These are phyloP conservation scores for Uromyces viciae-fabae DNA, from an alignment of 1,284 basidiomycete species.

Conservation along the genomic window DNA sequence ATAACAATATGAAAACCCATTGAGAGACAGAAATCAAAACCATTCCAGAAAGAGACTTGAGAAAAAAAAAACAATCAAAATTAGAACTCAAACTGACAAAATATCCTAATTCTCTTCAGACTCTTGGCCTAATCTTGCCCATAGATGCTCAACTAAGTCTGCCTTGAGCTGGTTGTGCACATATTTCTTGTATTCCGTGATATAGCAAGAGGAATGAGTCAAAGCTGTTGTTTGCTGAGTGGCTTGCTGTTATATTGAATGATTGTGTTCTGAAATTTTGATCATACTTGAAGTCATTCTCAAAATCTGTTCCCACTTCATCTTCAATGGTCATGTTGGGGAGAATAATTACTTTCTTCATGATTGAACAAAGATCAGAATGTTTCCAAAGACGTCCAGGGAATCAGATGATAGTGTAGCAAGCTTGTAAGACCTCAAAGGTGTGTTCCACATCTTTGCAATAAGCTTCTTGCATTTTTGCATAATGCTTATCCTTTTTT, in stretches of 20 bases:
- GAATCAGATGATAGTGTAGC: not conserved
- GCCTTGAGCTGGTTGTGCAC: not conserved
- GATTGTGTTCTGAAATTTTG: not conserved
- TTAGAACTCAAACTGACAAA: too few species aligned
- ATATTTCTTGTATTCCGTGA: not conserved
- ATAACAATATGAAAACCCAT: too few species aligned
- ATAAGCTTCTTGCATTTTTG: not conserved
- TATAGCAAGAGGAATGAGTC: not conserved
- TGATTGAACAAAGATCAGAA: not conserved
- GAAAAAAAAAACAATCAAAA: too few species aligned
- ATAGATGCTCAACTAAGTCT: not conserved
- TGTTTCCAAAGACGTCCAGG: not conserved
- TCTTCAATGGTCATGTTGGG: constrained; percentile 23
- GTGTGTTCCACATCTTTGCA: constrained; percentile 12
- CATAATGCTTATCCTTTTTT: not conserved
- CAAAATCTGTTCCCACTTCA: not conserved
- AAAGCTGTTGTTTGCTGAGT: not conserved
- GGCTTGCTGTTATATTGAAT: not conserved
- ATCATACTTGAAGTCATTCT: not conserved
- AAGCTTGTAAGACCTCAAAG: constrained; percentile 7
- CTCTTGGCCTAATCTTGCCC: not conserved
- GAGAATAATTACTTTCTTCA: constrained; percentile 17
- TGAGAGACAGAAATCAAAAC: too few species aligned
- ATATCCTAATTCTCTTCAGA: too few species aligned
- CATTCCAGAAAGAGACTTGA: too few species aligned